Conservation (phyloP, 306 rosid species). For the Sechiopsis laciniata region DNA sequence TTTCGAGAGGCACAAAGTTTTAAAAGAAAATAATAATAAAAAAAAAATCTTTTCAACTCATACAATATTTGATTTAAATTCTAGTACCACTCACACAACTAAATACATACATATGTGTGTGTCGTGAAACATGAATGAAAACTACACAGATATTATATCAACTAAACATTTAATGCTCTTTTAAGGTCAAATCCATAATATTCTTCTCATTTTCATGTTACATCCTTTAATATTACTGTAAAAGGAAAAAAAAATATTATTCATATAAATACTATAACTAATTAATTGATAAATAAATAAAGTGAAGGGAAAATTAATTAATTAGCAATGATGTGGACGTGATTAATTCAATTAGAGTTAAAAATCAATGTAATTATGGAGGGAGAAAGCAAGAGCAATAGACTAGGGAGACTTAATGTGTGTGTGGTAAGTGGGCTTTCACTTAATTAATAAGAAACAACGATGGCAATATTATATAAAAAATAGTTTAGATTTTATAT, state of each 20-base stretch:
- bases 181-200: neutral
- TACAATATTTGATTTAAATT: too few relatives aligned
- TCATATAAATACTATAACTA: neutral
- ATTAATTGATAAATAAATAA: neutral
- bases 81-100: too few relatives aligned
- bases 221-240: neutral
- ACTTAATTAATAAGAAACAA: conserved; percentile 19
- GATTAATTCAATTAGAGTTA: neutral
- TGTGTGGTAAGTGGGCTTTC: conserved; percentile 18
- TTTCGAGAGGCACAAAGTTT: too few relatives aligned
- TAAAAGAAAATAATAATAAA: too few relatives aligned
- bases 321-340: neutral
- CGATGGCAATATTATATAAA: neutral
- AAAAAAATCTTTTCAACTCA: too few relatives aligned
- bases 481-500: neutral
- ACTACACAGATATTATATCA: too few relatives aligned
- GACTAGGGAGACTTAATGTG: neutral
- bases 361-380: conserved; percentile 8
- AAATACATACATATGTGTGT: too few relatives aligned
- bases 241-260: neutral
- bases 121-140: neutral
- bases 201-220: too few relatives aligned
- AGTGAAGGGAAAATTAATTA: neutral
- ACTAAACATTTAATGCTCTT: neutral
- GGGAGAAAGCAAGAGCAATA: conserved; percentile 14